These are phyloP conservation scores for Plantago major DNA, from an alignment of 257 asterid species.

Conservation along the genomic window DNA sequence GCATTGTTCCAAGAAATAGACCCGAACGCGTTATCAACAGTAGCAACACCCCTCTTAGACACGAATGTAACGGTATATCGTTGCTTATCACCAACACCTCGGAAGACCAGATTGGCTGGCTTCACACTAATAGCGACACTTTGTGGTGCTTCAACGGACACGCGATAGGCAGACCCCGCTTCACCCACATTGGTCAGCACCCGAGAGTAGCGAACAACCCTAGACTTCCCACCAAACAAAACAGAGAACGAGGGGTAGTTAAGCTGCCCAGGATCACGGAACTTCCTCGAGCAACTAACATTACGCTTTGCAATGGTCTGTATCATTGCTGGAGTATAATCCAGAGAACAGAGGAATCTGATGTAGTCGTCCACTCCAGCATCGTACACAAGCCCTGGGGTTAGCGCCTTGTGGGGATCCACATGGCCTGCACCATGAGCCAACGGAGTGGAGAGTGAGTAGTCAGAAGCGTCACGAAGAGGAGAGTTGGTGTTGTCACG, in stretches of 20 bases:
- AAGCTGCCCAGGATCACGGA: slow-evolving; percentile 65
- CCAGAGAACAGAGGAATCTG: slow-evolving; percentile 51
- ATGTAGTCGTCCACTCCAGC: slow-evolving; percentile 43
- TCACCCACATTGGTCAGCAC: slow-evolving; percentile 71
- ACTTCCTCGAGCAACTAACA: slow-evolving; percentile 49
- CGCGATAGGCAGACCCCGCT: slow-evolving; percentile 42
- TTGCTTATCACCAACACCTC: slow-evolving; percentile 40
- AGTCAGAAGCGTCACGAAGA: slow-evolving; percentile 44
- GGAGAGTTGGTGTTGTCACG: slow-evolving; percentile 38
- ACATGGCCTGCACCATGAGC: slow-evolving; percentile 67
- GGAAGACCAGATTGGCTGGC: slow-evolving; percentile 50
- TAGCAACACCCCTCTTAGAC: slow-evolving; percentile 33
- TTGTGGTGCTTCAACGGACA: slow-evolving; percentile 38
- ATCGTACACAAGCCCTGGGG: slow-evolving; percentile 55
- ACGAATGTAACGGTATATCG: slow-evolving; percentile 61
- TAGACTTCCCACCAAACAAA: slow-evolving; percentile 50
- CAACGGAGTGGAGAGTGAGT: slow-evolving; percentile 40
- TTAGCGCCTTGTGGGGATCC: slow-evolving; percentile 48
- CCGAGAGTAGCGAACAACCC: slow-evolving; percentile 64
- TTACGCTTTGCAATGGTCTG: slow-evolving; percentile 49
- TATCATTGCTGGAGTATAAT: slow-evolving; percentile 40
- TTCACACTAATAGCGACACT: slow-evolving; percentile 45
- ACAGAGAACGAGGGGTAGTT: slow-evolving; percentile 85
- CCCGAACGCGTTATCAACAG: slow-evolving; percentile 43
- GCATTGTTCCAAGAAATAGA: slow-evolving; percentile 63